Base-by-base conservation (phyloP, 495 filamentous ascomycete species). In the Penicillium coffeae region DNA sequence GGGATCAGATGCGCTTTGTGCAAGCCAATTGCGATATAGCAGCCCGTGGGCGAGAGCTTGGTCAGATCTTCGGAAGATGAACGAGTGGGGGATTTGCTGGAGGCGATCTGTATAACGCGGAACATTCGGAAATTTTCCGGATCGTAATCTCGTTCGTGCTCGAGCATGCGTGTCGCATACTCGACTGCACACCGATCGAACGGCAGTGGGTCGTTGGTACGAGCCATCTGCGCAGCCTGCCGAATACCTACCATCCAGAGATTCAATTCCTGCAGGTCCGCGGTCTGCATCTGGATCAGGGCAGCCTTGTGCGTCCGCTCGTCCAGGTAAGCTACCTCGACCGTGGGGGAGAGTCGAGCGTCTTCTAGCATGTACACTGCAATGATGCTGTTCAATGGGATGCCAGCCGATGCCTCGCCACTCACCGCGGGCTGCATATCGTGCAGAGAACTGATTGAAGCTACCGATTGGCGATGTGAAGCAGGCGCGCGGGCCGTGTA, bases 1-100 rank as follows among this genome's bases (percentile, higher is more conserved):
- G 89, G 86, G 14, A 94, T 78, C 15, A 96, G 59, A 65, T 95
- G 85, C 41, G 95, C 73, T 47, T 89, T 86, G 68, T 93, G 85
- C 14, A 87, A 75, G 14, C 90, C 91, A 57, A 98, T 81, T 0
- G 83, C 88, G 41, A 98, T 79, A 63, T 95, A 96, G 60, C 85
- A 95, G 25, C 86, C 78, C 8, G 78, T 82, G 3, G 86, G 82
- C 3, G 78, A 80, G 44, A 87, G 62, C 48, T 89, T 90, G 15
- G 87, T 81, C 14, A 93, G 72, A 52, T 90, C 81, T 50, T 96
- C 93, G 19, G 83, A 80, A 44, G 87, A 87, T 21, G 86, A 83
- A 32, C 79, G 66, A 48, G 77, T 78, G 38, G 73, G 69, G 35
- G 69, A 67, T 56, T 81, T 84, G 60, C 63, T 76, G 16, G 75